Evolutionary conservation across 495 filamentous ascomycete species (phyloP).

Genomic region (Penicillium paxilli): DNA sequence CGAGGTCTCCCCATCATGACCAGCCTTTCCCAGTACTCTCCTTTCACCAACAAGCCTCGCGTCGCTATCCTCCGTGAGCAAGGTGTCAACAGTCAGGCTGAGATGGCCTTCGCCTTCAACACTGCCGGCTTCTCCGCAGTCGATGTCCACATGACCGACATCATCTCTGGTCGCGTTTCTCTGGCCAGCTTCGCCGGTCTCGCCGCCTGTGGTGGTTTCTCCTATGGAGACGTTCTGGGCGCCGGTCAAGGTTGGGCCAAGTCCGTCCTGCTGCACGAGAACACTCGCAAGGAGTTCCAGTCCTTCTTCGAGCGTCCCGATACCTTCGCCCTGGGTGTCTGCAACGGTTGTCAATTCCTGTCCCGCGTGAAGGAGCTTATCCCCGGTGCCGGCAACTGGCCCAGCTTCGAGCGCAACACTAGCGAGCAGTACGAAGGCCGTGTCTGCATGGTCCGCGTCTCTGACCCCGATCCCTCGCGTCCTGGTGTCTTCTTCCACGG

Average conservation of each 20-base stretch:
- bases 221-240: constrained; percentile 93
- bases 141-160: constrained; percentile 97
- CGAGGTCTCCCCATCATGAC: constrained; percentile 68
- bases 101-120: constrained; percentile 97
- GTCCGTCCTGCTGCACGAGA: constrained; percentile 80
- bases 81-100: constrained; percentile 90
- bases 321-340: constrained; percentile 92
- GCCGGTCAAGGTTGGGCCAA: constrained; percentile 98
- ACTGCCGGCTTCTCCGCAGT: constrained; percentile 86
- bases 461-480: constrained; percentile 51
- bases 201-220: constrained; percentile 95
- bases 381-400: constrained; percentile 83
- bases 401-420: constrained; percentile 79
- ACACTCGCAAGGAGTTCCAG: constrained; percentile 73
- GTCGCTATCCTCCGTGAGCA: constrained; percentile 95
- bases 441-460: constrained; percentile 82
- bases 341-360: constrained; percentile 97
- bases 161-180: constrained; percentile 73
- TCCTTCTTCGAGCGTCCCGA: constrained; percentile 85
- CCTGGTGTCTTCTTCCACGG: constrained; percentile 91
- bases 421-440: constrained; percentile 93
- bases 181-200: constrained; percentile 82
- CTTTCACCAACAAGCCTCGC: constrained; percentile 71
- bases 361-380: constrained; percentile 80
- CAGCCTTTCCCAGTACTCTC: constrained; percentile 58